These are phyloP conservation scores for Gentiana straminea DNA, from an alignment of 257 asterid species.

Conservation along the genomic window DNA sequence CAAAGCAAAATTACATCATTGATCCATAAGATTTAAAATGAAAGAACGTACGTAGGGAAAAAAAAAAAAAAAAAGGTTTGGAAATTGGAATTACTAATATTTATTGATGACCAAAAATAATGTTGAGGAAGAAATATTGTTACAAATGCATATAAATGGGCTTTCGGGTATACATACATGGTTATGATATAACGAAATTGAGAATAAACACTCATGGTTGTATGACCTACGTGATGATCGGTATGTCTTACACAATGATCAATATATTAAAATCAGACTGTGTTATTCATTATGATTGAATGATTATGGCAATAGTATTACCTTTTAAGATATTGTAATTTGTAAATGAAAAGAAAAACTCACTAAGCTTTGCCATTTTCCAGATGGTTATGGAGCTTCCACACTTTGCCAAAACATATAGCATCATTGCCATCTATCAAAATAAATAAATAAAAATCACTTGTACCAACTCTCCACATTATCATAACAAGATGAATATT, in stretches of 20 bases:
- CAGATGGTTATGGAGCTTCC: slow-evolving; percentile 81
- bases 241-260: no score
- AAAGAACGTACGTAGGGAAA: background rate
- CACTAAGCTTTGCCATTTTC: slow-evolving; percentile 85
- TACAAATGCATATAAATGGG: no score
- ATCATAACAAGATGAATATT: background rate
- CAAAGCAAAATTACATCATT: background rate
- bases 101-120: no score
- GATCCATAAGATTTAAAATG: background rate
- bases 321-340: no score
- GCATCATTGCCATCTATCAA: slow-evolving; percentile 68
- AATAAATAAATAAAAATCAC: slow-evolving; percentile 20
- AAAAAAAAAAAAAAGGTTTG: background rate
- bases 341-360: slow-evolving; percentile 1
- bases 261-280: no score
- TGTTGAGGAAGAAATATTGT: no score
- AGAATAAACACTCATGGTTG: no score
- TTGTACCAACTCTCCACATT: slow-evolving; percentile 4
- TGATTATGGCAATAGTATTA: background rate
- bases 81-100: background rate
- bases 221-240: no score
- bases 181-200: no score
- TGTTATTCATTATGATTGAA: background rate
- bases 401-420: slow-evolving; percentile 79
- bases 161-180: no score